phyloP scores from a whole-genome alignment of 2,329 filamentous ascomycete species.

The Colletotrichum caudatum region DNA sequence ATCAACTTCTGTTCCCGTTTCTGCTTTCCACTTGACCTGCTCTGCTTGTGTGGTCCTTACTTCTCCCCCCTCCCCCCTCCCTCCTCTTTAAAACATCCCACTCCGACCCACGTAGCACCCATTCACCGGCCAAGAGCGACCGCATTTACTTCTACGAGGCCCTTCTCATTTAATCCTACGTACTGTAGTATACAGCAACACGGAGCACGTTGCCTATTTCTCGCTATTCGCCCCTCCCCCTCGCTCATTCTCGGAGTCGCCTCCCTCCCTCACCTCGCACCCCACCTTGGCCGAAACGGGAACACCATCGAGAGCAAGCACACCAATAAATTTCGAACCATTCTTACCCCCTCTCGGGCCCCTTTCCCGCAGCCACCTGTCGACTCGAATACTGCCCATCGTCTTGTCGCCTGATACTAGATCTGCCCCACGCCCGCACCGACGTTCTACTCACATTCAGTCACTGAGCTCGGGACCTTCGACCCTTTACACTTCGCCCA shows the following conservation, averaged over 20 bases:
- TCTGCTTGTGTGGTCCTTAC: slow-evolving; percentile 3
- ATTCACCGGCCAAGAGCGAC: slow-evolving; percentile 30
- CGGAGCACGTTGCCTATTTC: slow-evolving; percentile 40
- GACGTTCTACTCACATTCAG: slow-evolving; percentile 3
- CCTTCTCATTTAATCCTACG: slow-evolving; percentile 28
- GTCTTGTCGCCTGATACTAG: slow-evolving; percentile 23
- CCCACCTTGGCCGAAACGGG: slow-evolving; percentile 42
- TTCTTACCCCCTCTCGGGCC: slow-evolving; percentile 31
- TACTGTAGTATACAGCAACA: slow-evolving; percentile 11
- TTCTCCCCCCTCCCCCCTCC: slow-evolving; percentile 9
- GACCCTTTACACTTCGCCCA: slow-evolving; percentile 8
- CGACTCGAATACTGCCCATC: slow-evolving; percentile 24
- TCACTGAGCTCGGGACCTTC: background rate
- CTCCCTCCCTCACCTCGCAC: slow-evolving; percentile 38
- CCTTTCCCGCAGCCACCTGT: slow-evolving; percentile 35
- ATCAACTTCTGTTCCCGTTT: slow-evolving; percentile 25
- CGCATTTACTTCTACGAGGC: slow-evolving; percentile 32
- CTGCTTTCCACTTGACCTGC: slow-evolving; percentile 8
- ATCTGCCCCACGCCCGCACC: slow-evolving; percentile 12
- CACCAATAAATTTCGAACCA: slow-evolving; percentile 40
- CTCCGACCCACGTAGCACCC: slow-evolving; percentile 33
- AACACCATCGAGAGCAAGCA: slow-evolving; percentile 38
- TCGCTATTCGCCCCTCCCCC: slow-evolving; percentile 28
- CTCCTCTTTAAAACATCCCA: slow-evolving; percentile 28
- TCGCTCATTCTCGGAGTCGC: slow-evolving; percentile 36